phyloP scores from a whole-genome alignment of 2,329 filamentous ascomycete species.

The Cladobotryum protrusum region DNA sequence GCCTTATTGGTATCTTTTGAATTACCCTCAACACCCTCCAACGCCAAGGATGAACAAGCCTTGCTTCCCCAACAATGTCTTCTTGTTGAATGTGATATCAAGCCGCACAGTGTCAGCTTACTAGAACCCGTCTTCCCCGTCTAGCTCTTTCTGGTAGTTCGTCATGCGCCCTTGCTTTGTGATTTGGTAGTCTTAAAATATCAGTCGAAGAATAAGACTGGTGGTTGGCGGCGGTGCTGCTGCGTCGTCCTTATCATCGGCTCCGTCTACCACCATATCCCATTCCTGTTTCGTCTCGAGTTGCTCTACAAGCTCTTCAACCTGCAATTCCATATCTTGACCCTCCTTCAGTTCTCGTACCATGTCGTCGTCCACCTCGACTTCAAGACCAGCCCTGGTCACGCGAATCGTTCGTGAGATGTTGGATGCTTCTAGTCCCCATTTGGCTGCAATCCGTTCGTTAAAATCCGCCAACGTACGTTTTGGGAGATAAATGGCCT shows the following conservation, averaged over 20 bases:
- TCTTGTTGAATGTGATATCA: conserved; percentile 1
- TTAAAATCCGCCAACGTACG: conserved; percentile 71
- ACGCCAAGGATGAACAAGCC: conserved; percentile 6
- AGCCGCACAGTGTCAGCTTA: no score
- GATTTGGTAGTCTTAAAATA: conserved; percentile 7
- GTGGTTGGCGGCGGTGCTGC: neutral
- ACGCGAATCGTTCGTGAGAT: conserved; percentile 67
- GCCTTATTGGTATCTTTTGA: conserved; percentile 12
- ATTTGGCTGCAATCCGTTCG: conserved; percentile 68
- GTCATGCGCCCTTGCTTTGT: no score
- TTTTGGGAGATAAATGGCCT: conserved; percentile 78
- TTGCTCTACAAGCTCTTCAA: conserved; percentile 40
- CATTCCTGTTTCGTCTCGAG: conserved; percentile 47
- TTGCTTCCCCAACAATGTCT: neutral
- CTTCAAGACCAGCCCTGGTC: conserved; percentile 67
- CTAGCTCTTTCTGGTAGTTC: no score
- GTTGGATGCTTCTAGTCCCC: conserved; percentile 66
- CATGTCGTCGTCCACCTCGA: conserved; percentile 87
- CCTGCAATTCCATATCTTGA: conserved; percentile 80
- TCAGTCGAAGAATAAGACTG: conserved; percentile 16
- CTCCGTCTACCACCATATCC: conserved; percentile 54
- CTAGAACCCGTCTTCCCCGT: no score
- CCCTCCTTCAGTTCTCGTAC: conserved; percentile 79
- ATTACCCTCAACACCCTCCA: conserved; percentile 12
- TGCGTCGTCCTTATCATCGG: conserved; percentile 25